These are phyloP conservation scores for Abrus precatorius DNA, from an alignment of 306 rosid species.

Conservation along the genomic window DNA sequence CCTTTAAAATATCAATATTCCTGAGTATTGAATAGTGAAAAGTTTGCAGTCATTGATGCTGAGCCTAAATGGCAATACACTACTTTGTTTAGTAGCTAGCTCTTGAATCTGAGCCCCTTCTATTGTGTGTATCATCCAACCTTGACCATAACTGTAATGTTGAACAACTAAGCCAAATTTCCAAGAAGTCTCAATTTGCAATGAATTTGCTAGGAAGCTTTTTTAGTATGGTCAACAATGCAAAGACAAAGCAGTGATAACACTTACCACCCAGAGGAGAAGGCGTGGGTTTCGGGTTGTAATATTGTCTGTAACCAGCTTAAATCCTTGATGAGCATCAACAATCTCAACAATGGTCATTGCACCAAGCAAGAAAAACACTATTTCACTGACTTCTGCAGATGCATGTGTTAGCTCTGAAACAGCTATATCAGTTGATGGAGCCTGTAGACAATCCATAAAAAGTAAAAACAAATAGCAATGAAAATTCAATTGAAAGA, in stretches of 20 bases:
- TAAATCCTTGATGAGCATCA: constrained; percentile 98
- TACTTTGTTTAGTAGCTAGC: background rate
- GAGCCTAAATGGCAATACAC: background rate
- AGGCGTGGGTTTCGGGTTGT: constrained; percentile 89
- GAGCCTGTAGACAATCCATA: constrained; percentile 69
- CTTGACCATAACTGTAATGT: constrained; percentile 5
- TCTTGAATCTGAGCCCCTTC: constrained; percentile 25
- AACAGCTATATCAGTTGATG: constrained; percentile 91
- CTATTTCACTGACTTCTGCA: constrained; percentile 95
- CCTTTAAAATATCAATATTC: constrained; percentile 4
- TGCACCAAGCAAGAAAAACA: constrained; percentile 96
- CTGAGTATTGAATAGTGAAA: background rate
- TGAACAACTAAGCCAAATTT: constrained; percentile 18
- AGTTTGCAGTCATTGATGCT: background rate
- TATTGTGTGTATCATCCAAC: constrained; percentile 17
- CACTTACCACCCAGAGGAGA: constrained; percentile 97
- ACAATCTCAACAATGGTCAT: constrained; percentile 96
- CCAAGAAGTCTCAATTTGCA: constrained; percentile 19
- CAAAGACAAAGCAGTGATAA: constrained; percentile 45
- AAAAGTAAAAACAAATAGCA: constrained; percentile 5
- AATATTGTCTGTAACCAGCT: constrained; percentile 91
- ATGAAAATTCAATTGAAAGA: constrained; percentile 21
- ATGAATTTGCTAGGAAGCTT: constrained; percentile 27
- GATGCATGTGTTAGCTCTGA: constrained; percentile 87
- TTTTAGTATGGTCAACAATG: constrained; percentile 25